phyloP scores from a whole-genome alignment of 2,329 filamentous ascomycete species.

The Ascomycota sp. region DNA sequence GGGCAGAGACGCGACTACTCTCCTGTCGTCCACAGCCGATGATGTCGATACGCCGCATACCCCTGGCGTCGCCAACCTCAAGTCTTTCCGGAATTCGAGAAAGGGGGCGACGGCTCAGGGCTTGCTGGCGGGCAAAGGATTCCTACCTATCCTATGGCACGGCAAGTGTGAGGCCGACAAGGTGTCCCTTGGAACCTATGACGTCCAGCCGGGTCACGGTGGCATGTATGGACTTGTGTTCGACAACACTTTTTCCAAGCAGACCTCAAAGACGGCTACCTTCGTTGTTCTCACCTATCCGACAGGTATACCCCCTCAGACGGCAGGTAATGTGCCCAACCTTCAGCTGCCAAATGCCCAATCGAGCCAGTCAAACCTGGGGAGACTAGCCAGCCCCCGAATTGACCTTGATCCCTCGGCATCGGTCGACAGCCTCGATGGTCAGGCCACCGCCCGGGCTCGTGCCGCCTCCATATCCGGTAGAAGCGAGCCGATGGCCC shows the following conservation, averaged over 20 bases:
- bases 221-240: slow-evolving; percentile 95
- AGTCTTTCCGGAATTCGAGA: slow-evolving; percentile 25
- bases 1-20: slow-evolving; percentile 37
- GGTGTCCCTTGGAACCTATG: slow-evolving; percentile 72
- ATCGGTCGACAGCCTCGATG: slow-evolving; percentile 39
- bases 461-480: slow-evolving; percentile 28
- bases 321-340: slow-evolving; percentile 45
- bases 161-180: slow-evolving; percentile 94
- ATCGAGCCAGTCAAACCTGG: slow-evolving; percentile 28
- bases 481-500: slow-evolving; percentile 23
- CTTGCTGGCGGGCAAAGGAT: slow-evolving; percentile 41
- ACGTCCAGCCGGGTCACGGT: slow-evolving; percentile 49
- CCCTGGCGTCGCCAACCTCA: slow-evolving; percentile 20
- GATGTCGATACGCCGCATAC: slow-evolving; percentile 22
- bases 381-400: slow-evolving; percentile 22
- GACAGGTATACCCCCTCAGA: slow-evolving; percentile 54
- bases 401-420: slow-evolving; percentile 23
- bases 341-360: slow-evolving; percentile 19
- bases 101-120: slow-evolving; percentile 40
- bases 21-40: slow-evolving; percentile 20
- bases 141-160: slow-evolving; percentile 58
- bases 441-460: slow-evolving; percentile 17
- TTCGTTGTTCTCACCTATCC: slow-evolving; percentile 90
- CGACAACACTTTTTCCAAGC: slow-evolving; percentile 97
- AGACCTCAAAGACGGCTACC: slow-evolving; percentile 79